phyloP scores from a whole-genome alignment of 495 filamentous ascomycete species.

The Penicillium bovifimosum region DNA sequence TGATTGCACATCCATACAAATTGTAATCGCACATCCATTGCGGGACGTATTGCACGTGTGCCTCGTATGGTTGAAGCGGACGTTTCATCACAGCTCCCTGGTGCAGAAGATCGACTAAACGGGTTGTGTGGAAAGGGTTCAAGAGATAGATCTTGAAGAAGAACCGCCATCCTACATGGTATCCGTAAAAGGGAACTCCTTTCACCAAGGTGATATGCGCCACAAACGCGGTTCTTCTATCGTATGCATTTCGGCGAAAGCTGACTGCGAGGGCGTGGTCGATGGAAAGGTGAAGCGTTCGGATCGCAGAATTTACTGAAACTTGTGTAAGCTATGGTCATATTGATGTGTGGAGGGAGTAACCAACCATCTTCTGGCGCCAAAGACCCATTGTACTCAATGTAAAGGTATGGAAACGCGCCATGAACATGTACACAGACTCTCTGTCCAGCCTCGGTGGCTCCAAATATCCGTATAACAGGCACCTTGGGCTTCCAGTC shows the following conservation, averaged over 20 bases:
- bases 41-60: slow-evolving; percentile 81
- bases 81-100: slow-evolving; percentile 81
- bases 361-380: slow-evolving; percentile 57
- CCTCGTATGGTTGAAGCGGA: slow-evolving; percentile 85
- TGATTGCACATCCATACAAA: slow-evolving; percentile 85
- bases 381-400: slow-evolving; percentile 75
- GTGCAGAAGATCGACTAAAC: slow-evolving; percentile 76
- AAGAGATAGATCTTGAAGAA: slow-evolving; percentile 93
- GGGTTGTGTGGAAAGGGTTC: slow-evolving; percentile 74
- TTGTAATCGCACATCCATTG: slow-evolving; percentile 99
- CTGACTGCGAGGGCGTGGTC: slow-evolving; percentile 78
- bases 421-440: slow-evolving; percentile 97
- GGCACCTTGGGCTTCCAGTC: slow-evolving; percentile 66
- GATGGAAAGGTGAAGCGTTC: slow-evolving; percentile 68
- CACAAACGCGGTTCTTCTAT: slow-evolving; percentile 66
- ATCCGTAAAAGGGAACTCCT: slow-evolving; percentile 92
- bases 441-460: slow-evolving; percentile 92
- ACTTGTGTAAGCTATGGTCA: not conserved
- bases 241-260: slow-evolving; percentile 68
- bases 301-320: slow-evolving; percentile 64
- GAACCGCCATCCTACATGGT: slow-evolving; percentile 82
- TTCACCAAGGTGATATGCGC: slow-evolving; percentile 89
- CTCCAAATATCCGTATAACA: slow-evolving; percentile 85
- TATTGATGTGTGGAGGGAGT: not conserved
- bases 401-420: slow-evolving; percentile 87